Evolutionary conservation across 2,329 filamentous ascomycete species (phyloP).

Genomic region (Fusarium sambucinum): DNA sequence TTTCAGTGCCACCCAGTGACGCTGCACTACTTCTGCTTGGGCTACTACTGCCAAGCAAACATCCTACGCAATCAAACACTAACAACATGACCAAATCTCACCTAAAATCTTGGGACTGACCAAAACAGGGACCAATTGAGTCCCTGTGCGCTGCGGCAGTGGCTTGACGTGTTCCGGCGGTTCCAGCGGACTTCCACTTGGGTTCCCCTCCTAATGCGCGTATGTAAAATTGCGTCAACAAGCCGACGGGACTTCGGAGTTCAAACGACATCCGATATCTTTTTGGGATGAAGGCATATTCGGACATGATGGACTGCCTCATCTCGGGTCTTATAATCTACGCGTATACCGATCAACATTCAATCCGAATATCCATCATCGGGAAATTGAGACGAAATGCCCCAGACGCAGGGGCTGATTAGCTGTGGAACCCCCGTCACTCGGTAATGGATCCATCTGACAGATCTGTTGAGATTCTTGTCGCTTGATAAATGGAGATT

Average conservation of each 20-base stretch:
- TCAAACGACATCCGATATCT: neutral
- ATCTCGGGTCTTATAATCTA: neutral
- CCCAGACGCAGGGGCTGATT: constrained; percentile 48
- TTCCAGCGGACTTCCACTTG: constrained; percentile 30
- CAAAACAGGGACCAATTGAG: constrained; percentile 22
- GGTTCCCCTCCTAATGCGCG: neutral
- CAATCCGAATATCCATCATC: constrained; percentile 1
- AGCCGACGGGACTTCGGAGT: constrained; percentile 11
- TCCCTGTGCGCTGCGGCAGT: constrained; percentile 34
- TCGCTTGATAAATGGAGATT: constrained; percentile 10
- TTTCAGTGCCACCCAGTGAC: constrained; percentile 33
- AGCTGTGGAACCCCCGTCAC: constrained; percentile 44
- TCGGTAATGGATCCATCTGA: constrained; percentile 28
- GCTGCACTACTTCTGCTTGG: constrained; percentile 18
- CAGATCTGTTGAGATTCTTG: constrained; percentile 43
- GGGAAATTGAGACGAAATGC: constrained; percentile 26
- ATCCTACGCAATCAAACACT: constrained; percentile 20
- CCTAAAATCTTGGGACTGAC: constrained; percentile 18
- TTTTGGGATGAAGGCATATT: neutral
- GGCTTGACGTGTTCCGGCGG: constrained; percentile 43
- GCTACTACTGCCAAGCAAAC: constrained; percentile 36
- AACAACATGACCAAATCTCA: constrained; percentile 34
- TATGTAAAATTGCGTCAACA: constrained; percentile 29
- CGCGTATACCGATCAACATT: neutral
- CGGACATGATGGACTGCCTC: neutral